These are phyloP conservation scores for Solanum hybrid DNA, from an alignment of 305 asterid species.

Conservation along the genomic window DNA sequence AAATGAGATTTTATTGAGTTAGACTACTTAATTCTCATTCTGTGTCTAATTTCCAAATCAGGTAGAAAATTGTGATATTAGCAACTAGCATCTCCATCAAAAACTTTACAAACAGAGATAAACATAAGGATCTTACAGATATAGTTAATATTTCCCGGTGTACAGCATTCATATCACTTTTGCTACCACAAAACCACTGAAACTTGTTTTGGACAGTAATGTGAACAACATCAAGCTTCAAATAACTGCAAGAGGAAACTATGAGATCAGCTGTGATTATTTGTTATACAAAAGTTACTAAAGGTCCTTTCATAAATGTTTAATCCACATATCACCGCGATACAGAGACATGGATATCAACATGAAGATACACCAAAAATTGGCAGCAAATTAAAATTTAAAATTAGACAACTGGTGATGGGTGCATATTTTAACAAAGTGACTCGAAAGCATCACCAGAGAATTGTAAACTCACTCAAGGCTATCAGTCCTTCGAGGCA, in stretches of 20 bases:
- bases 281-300: not conserved
- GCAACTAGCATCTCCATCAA: not conserved
- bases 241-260: conserved; percentile 57
- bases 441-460: conserved; percentile 3
- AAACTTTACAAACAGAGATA: not conserved
- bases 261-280: not conserved
- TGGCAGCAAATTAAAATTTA: not conserved
- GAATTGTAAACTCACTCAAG: conserved; percentile 50
- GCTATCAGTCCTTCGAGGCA: conserved; percentile 86
- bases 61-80: not conserved
- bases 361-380: not conserved
- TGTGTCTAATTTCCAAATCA: not conserved
- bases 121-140: conserved; percentile 43
- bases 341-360: not conserved
- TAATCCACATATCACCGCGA: not conserved
- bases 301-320: not conserved
- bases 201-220: conserved; percentile 81
- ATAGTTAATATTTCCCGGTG: conserved; percentile 67
- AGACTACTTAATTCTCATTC: not conserved
- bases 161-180: conserved; percentile 67
- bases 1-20: not conserved
- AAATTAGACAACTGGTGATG: not conserved
- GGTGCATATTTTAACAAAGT: not conserved
- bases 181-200: conserved; percentile 71
- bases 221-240: conserved; percentile 94